A percentile compares a stretch with the other conserved stretches of the same genome.
phyloP scores from a whole-genome alignment of 768 basidiomycete species.

The Xerocomus potaroensis region DNA sequence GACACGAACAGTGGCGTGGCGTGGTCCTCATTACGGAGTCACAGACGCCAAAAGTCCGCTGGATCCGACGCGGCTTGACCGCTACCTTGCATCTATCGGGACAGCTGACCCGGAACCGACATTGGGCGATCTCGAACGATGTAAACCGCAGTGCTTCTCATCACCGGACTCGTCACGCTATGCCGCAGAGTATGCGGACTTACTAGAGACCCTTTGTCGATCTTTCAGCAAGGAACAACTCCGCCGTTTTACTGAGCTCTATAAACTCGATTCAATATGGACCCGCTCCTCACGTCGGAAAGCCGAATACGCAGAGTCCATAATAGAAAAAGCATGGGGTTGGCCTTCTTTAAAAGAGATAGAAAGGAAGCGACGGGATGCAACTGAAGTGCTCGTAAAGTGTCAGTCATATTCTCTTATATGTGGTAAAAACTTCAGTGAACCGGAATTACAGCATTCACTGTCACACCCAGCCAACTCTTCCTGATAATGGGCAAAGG shows the following conservation, averaged over 20 bases:
- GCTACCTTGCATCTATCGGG: slow-evolving; percentile 53
- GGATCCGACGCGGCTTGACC: slow-evolving; percentile 46
- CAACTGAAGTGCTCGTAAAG: slow-evolving; percentile 43
- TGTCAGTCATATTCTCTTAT: slow-evolving; percentile 35
- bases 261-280: slow-evolving; percentile 38
- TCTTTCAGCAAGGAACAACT: slow-evolving; percentile 66
- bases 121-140: slow-evolving; percentile 59
- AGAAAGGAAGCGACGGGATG: slow-evolving; percentile 45
- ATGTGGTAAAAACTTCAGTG: background rate
- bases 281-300: slow-evolving; percentile 35
- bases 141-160: slow-evolving; percentile 41
- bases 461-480: slow-evolving; percentile 53
- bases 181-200: slow-evolving; percentile 46
- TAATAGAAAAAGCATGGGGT: slow-evolving; percentile 64
- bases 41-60: slow-evolving; percentile 26
- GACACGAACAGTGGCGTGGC: slow-evolving; percentile 2
- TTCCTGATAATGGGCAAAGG: slow-evolving; percentile 74
- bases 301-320: slow-evolving; percentile 40
- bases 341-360: slow-evolving; percentile 61
- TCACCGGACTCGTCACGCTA: slow-evolving; percentile 43
- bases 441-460: slow-evolving; percentile 41
- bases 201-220: slow-evolving; percentile 50
- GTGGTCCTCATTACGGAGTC: slow-evolving; percentile 1
- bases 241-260: slow-evolving; percentile 46
- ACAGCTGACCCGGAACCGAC: slow-evolving; percentile 44